Evolutionary conservation across 2,329 filamentous ascomycete genomes (phyloP).

Genomic region (Trichophyton equinum): DNA sequence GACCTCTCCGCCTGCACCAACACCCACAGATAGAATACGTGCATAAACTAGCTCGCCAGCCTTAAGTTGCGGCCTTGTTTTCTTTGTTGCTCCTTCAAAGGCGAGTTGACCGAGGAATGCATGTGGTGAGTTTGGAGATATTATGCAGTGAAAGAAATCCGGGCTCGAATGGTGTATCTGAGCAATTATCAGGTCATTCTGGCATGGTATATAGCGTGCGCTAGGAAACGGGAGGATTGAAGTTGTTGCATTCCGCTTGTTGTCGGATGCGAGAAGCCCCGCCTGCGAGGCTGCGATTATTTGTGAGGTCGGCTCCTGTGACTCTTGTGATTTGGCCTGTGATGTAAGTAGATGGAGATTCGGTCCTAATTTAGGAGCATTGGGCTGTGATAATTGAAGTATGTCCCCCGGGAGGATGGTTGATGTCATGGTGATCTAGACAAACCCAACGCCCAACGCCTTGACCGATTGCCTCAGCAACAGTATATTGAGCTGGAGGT

Average conservation of each 20-base stretch:
- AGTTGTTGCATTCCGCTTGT: constrained; percentile 27
- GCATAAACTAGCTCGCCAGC: constrained; percentile 77
- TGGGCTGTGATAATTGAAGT: constrained; percentile 43
- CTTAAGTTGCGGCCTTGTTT: constrained; percentile 69
- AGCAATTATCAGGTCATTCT: constrained; percentile 80
- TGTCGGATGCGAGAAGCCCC: constrained; percentile 27
- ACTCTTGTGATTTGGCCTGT: constrained; percentile 32
- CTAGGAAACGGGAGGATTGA: constrained; percentile 26
- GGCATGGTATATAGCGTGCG: constrained; percentile 60
- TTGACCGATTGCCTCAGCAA: background rate
- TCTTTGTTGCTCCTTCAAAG: constrained; percentile 89
- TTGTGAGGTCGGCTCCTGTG: constrained; percentile 49
- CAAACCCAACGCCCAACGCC: background rate
- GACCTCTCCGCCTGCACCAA: constrained; percentile 71
- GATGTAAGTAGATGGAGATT: constrained; percentile 68
- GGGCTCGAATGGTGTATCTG: constrained; percentile 62
- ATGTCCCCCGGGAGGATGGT: constrained; percentile 74
- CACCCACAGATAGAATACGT: constrained; percentile 62
- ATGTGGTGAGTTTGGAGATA: constrained; percentile 50
- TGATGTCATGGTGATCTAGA: constrained; percentile 39
- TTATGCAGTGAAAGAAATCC: constrained; percentile 67
- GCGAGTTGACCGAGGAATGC: constrained; percentile 72
- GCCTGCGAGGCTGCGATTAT: constrained; percentile 24
- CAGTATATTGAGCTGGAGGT: background rate
- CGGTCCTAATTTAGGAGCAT: constrained; percentile 65